phyloP scores from a whole-genome alignment of 345 rosid genomes.

The Acer campestre region DNA sequence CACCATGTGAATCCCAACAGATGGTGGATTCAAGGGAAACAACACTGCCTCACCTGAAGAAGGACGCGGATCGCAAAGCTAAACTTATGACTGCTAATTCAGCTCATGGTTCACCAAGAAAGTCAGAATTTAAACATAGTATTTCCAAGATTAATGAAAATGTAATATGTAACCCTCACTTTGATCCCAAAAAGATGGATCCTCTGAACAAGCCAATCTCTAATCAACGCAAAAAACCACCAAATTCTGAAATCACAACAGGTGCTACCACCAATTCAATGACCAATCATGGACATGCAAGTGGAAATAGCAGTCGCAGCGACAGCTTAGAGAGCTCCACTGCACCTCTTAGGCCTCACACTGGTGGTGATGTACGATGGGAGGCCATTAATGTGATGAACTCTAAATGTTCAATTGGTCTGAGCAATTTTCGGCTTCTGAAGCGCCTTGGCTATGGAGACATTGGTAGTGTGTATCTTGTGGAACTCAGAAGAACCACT shows the following conservation, averaged over 20 bases:
- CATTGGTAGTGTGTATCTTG: slow-evolving; percentile 77
- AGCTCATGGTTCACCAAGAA: slow-evolving; percentile 16
- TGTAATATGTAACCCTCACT: slow-evolving; percentile 32
- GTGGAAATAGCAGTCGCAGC: slow-evolving; percentile 35
- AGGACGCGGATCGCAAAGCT: slow-evolving; percentile 8
- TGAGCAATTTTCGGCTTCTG: slow-evolving; percentile 74
- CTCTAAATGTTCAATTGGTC: slow-evolving; percentile 56
- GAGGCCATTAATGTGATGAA: slow-evolving; percentile 64
- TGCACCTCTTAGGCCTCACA: slow-evolving; percentile 73
- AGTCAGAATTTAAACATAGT: neutral
- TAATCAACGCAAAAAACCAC: slow-evolving; percentile 29
- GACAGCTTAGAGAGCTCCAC: slow-evolving; percentile 73
- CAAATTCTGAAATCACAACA: slow-evolving; percentile 31
- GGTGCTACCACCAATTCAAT: slow-evolving; percentile 9
- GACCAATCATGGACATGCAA: slow-evolving; percentile 18
- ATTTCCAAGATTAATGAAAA: slow-evolving; percentile 29
- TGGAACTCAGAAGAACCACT: slow-evolving; percentile 69
- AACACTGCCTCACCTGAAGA: slow-evolving; percentile 8
- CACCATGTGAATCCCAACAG: slow-evolving; percentile 30
- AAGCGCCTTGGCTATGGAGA: slow-evolving; percentile 92
- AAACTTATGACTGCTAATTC: slow-evolving; percentile 7
- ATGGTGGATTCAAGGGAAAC: slow-evolving; percentile 11
- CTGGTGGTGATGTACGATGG: slow-evolving; percentile 88
- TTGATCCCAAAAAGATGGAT: slow-evolving; percentile 50
- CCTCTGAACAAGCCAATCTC: slow-evolving; percentile 30